Conservation (phyloP, 345 rosid species). For the Euphorbia tirucalli region DNA sequence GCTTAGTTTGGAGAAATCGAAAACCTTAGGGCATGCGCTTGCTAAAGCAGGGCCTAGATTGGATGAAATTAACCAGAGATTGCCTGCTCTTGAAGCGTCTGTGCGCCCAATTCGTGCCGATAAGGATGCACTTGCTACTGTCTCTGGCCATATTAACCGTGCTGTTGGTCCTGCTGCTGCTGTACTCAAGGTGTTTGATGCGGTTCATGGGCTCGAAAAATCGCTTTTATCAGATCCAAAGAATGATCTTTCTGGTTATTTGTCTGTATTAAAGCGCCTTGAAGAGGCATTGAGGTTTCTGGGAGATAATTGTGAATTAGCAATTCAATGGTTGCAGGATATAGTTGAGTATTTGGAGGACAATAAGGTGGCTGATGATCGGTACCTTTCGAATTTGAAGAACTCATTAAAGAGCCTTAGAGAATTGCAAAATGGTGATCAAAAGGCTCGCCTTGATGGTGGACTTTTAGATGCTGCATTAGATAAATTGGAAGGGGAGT, state of each 20-base stretch:
- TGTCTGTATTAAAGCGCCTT: conserved; percentile 78
- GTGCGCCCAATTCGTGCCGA: conserved; percentile 94
- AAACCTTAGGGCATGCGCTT: conserved; percentile 53
- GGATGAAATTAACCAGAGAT: conserved; percentile 69
- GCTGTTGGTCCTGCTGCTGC: conserved; percentile 99
- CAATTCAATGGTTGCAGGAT: conserved; percentile 98
- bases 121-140: conserved; percentile 75
- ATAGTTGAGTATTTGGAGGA: conserved; percentile 94
- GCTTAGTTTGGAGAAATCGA: conserved; percentile 79
- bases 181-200: conserved; percentile 97
- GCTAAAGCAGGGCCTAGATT: conserved; percentile 69
- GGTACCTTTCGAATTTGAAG: conserved; percentile 67
- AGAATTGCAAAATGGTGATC: conserved; percentile 48
- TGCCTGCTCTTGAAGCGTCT: conserved; percentile 73
- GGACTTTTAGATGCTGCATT: conserved; percentile 84
- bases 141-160: conserved; percentile 92
- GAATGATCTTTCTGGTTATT: conserved; percentile 74
- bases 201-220: conserved; percentile 92
- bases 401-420: conserved; percentile 58
- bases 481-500: conserved; percentile 76
- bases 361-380: conserved; percentile 70
- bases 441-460: conserved; percentile 57
- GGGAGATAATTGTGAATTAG: conserved; percentile 91
- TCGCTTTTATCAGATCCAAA: conserved; percentile 81
- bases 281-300: conserved; percentile 91